Conservation (phyloP, 2,329 filamentous ascomycete genomes). For the Escovopsis weberi region DNA sequence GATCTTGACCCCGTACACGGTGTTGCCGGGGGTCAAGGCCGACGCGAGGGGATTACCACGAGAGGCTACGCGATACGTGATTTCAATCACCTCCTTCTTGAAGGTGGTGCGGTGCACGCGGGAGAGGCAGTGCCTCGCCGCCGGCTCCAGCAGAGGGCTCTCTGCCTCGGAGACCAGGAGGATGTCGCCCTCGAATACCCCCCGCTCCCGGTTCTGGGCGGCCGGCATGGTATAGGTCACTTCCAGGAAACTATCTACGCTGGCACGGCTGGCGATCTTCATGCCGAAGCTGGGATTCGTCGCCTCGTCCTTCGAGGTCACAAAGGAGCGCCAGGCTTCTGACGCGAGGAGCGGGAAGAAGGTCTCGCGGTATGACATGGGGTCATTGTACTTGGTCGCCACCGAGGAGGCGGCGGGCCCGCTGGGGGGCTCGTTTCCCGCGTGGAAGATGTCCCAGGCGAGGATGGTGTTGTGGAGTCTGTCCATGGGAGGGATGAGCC, state of each 20-base stretch:
- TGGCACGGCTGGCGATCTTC: slow-evolving; percentile 75
- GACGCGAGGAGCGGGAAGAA: slow-evolving; percentile 84
- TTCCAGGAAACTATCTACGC: slow-evolving; percentile 85
- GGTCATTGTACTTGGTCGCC: slow-evolving; percentile 61
- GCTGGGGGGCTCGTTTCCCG: slow-evolving; percentile 71
- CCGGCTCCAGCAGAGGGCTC: slow-evolving; percentile 50
- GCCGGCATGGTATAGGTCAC: slow-evolving; percentile 71
- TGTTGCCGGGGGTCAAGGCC: slow-evolving; percentile 52
- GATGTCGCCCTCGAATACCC: slow-evolving; percentile 73
- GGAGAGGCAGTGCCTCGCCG: slow-evolving; percentile 69
- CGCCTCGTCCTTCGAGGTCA: slow-evolving; percentile 77
- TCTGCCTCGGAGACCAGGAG: slow-evolving; percentile 65
- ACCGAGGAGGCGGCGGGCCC: slow-evolving; percentile 62
- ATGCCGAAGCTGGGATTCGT: slow-evolving; percentile 71
- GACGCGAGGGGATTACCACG: slow-evolving; percentile 45
- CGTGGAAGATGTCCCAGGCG: slow-evolving; percentile 88
- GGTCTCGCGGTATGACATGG: slow-evolving; percentile 68
- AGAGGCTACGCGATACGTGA: slow-evolving; percentile 72
- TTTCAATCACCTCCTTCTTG: slow-evolving; percentile 69
- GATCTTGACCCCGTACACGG: slow-evolving; percentile 65
- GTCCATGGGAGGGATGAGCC: slow-evolving; percentile 78
- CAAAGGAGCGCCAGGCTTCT: slow-evolving; percentile 91
- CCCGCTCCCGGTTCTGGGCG: slow-evolving; percentile 53
- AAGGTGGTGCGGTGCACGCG: slow-evolving; percentile 66
- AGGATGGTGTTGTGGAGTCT: slow-evolving; percentile 74